Evolutionary conservation across 2,329 filamentous ascomycete species (phyloP).

Genomic region (Fusarium sp.): DNA sequence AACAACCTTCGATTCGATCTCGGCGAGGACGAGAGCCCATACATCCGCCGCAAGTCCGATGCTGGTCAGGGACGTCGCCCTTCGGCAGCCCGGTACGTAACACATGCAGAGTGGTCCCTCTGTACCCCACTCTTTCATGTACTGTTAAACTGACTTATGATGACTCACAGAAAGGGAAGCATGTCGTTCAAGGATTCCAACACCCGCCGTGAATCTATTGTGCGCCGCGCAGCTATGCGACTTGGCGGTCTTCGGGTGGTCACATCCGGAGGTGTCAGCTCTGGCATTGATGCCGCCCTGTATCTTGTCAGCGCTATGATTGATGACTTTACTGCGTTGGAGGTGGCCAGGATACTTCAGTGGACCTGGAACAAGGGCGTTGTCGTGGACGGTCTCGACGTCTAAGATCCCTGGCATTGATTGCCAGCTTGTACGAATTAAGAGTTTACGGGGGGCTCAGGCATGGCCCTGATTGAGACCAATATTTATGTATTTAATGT

Average conservation of each 20-base stretch:
- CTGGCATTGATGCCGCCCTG: conserved; percentile 83
- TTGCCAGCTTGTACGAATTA: conserved; percentile 42
- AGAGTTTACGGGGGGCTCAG: conserved; percentile 36
- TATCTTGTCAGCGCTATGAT: conserved; percentile 88
- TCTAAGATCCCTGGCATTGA: conserved; percentile 60
- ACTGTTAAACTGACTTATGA: conserved; percentile 39
- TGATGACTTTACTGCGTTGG: conserved; percentile 77
- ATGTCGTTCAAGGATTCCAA: conserved; percentile 82
- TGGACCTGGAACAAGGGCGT: conserved; percentile 88
- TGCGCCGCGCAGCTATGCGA: conserved; percentile 79
- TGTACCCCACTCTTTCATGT: conserved; percentile 38
- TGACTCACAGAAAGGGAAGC: conserved; percentile 74
- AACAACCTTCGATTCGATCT: conserved; percentile 91
- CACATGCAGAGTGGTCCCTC: conserved; percentile 9
- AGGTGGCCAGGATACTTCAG: conserved; percentile 79
- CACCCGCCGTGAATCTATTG: conserved; percentile 80
- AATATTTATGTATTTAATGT: conserved; percentile 40
- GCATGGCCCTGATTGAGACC: conserved; percentile 36
- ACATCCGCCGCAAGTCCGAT: conserved; percentile 80
- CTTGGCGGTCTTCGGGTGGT: conserved; percentile 77
- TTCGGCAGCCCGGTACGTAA: conserved; percentile 67
- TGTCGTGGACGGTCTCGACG: conserved; percentile 85
- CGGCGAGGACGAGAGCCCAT: conserved; percentile 83
- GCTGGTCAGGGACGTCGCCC: conserved; percentile 62
- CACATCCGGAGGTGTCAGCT: conserved; percentile 80